Base-by-base conservation (phyloP, 805 yeast species). In the Grigorovia yakushimaensis region DNA sequence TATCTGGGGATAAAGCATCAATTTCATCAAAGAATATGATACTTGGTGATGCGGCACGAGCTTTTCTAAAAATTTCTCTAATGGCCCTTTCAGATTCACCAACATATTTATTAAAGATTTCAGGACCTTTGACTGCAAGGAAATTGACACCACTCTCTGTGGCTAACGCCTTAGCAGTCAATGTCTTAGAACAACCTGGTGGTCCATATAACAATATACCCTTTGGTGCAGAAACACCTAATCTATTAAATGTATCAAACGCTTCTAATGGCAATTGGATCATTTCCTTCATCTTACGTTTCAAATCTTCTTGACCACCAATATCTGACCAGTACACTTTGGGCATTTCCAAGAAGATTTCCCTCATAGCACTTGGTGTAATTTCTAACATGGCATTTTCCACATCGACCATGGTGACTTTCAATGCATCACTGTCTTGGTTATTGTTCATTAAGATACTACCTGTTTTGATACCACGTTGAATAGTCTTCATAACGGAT, bases 341-440 rank as follows among this genome's bases (percentile, higher is more conserved):
- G 9, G 98, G 98, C 78, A 89, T 86, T 57, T 93, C 99, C 44
- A 93, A 70, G 48, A 88, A 82, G 45, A 91, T 86, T 63, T 93
- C 98, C 49, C 96, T 76, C 98, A 93, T 93, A 2, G 98, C 98
- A 50, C 95, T 84, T 2, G 98, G 98, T 44, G 94, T 73, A 2
- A 93, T 79, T n/a, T 85, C 89, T 1, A 79, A 66, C 61, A 88
- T 65, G 0, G 97, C 89, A 20, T 64, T 65, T 43, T 80, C 80
- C n/a, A 91, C 71, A 57, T 91, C 95, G 0, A 61, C 63, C 10
- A 70, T 49, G 1, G 66, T 59, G 2, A 87, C 77, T 47, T 68
- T 73, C 52, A 83, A 67, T 1, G 71, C 62, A 1, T 50, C 50
- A 30, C 61, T 68, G 2, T 61, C 61, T 4, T 54, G 51, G 3